Evolutionary conservation across 441 rosid species (phyloP).

Genomic region (Pelargonium fulgidum): DNA sequence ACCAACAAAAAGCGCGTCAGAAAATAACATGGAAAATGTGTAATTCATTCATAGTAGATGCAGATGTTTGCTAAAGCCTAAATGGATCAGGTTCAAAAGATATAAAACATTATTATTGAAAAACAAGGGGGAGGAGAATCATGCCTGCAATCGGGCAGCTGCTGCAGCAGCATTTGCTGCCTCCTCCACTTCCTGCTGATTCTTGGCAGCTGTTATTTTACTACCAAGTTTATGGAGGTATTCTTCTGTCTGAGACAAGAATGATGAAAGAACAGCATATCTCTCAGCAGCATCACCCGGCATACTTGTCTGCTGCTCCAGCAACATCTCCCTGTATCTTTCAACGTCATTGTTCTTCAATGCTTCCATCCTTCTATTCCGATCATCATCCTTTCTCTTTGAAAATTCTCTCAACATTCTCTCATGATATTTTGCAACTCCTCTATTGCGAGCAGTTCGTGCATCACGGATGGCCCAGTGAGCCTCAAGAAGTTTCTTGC

Average conservation of each 20-base stretch:
- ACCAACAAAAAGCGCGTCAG: background rate
- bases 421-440: constrained; percentile 99
- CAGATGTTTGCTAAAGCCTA: background rate
- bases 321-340: constrained; percentile 95
- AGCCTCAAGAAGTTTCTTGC: constrained; percentile 97
- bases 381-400: constrained; percentile 91
- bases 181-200: constrained; percentile 98
- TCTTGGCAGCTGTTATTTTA: constrained; percentile 92
- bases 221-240: constrained; percentile 90
- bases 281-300: constrained; percentile 96
- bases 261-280: constrained; percentile 91
- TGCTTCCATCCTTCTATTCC: constrained; percentile 98
- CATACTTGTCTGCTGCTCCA: constrained; percentile 94
- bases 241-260: constrained; percentile 96
- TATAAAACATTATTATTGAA: constrained; percentile 8
- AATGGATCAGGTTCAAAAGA: background rate
- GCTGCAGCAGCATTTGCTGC: constrained; percentile 93
- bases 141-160: constrained; percentile 90
- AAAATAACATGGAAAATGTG: background rate
- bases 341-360: constrained; percentile 99
- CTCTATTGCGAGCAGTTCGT: constrained; percentile 95
- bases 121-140: constrained; percentile 18
- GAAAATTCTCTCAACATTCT: constrained; percentile 93
- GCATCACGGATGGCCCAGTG: constrained; percentile 99
- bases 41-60: background rate